phyloP scores from a whole-genome alignment of 441 rosid species.

The Euphorbia schlechtendalii region DNA sequence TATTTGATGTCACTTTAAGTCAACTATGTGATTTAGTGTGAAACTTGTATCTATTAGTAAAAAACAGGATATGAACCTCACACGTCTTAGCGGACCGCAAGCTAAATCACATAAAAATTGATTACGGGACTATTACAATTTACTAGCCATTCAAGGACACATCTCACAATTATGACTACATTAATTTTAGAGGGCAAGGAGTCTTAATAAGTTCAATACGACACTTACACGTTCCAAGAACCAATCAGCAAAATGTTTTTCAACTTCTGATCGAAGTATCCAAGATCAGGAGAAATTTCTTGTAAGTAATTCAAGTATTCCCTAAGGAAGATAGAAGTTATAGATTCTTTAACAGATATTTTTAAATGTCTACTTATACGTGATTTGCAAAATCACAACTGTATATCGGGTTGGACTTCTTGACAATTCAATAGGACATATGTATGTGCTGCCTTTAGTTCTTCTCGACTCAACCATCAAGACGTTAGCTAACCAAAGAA shows the following conservation, averaged over 20 bases:
- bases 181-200: too few species aligned
- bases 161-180: too few species aligned
- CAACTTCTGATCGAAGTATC: not conserved
- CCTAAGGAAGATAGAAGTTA: not conserved
- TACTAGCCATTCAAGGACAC: too few species aligned
- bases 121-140: not conserved
- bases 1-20: not conserved
- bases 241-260: not conserved
- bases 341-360: too few species aligned
- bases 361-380: too few species aligned
- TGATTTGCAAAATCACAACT: not conserved
- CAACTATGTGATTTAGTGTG: not conserved
- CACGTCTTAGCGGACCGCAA: not conserved
- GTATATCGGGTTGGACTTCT: not conserved
- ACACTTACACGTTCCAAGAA: not conserved
- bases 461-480: not conserved
- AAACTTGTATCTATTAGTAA: not conserved
- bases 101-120: not conserved
- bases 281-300: not conserved
- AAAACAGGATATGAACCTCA: not conserved
- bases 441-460: not conserved
- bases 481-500: not conserved
- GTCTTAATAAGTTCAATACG: not conserved
- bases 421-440: not conserved
- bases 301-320: not conserved